Percentiles rank a stretch among this genome's conserved stretches.
phyloP scores from a whole-genome alignment of 2,329 filamentous ascomycete genomes.

The Bimuria novae-zelandiae region DNA sequence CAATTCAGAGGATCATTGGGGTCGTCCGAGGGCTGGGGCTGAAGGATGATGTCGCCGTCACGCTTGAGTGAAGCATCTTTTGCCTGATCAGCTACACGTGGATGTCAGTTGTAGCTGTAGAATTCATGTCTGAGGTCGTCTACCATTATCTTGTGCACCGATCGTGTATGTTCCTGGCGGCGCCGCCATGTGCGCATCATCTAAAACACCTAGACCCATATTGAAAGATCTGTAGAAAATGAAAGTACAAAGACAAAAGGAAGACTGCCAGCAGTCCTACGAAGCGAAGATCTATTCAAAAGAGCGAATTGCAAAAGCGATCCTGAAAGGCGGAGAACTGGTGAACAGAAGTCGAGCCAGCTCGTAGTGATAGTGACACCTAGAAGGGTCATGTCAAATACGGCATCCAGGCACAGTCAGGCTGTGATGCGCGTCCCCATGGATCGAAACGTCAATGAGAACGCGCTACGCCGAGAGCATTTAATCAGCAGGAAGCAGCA shows the following conservation, averaged over 20 bases:
- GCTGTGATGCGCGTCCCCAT: slow-evolving; percentile 10
- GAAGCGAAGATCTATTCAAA: slow-evolving; percentile 5
- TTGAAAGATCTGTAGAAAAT: slow-evolving; percentile 10
- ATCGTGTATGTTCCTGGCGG: slow-evolving; percentile 40
- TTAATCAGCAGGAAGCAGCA: slow-evolving; percentile 2
- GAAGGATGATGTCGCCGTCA: slow-evolving; percentile 73
- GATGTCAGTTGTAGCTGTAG: background rate
- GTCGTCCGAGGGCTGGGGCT: slow-evolving; percentile 89
- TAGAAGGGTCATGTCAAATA: slow-evolving; percentile 15
- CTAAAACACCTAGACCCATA: slow-evolving; percentile 39
- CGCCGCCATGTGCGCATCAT: slow-evolving; percentile 35
- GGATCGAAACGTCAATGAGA: slow-evolving; percentile 23
- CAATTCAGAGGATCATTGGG: slow-evolving; percentile 78
- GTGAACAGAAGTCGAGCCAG: slow-evolving; percentile 15
- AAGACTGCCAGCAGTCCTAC: slow-evolving; percentile 33
- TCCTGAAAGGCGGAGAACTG: background rate
- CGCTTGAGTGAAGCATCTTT: slow-evolving; percentile 41
- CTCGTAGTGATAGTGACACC: slow-evolving; percentile 9
- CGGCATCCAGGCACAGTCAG: slow-evolving; percentile 11
- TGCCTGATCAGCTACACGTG: slow-evolving; percentile 17
- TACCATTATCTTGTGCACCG: slow-evolving; percentile 16
- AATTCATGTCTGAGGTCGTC: slow-evolving; percentile 1
- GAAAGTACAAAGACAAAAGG: background rate
- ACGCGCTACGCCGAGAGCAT: slow-evolving; percentile 10
- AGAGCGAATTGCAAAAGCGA: slow-evolving; percentile 3